Evolutionary conservation across 2,329 filamentous ascomycete genomes (phyloP).

Genomic region (Aspergillus bombycis): DNA sequence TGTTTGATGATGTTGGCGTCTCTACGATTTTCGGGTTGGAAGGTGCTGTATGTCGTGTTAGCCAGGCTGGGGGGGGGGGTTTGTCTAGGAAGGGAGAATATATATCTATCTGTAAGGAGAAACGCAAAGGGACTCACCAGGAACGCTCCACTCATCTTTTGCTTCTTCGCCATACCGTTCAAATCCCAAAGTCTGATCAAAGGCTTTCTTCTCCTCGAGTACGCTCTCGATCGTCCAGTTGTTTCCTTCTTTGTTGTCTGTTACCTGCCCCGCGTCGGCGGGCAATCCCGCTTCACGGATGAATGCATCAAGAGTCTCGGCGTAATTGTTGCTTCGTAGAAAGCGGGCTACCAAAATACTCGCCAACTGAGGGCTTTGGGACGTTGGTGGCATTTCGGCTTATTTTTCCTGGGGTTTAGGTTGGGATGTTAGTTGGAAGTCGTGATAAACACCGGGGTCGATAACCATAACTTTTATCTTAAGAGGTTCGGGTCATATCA

Average conservation of each 20-base stretch:
- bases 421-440: not conserved
- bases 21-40: slow-evolving; percentile 45
- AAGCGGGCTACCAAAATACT: slow-evolving; percentile 48
- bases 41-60: slow-evolving; percentile 44
- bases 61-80: not conserved
- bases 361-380: slow-evolving; percentile 25
- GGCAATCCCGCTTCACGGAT: slow-evolving; percentile 59
- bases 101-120: not conserved
- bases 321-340: slow-evolving; percentile 46
- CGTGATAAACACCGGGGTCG: slow-evolving; percentile 4
- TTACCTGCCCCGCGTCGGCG: slow-evolving; percentile 49
- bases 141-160: slow-evolving; percentile 49
- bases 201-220: slow-evolving; percentile 63
- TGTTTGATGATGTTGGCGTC: slow-evolving; percentile 54
- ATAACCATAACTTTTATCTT: not conserved
- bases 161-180: slow-evolving; percentile 56
- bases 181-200: slow-evolving; percentile 58
- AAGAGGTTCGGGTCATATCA: not conserved
- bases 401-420: not conserved
- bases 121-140: slow-evolving; percentile 38
- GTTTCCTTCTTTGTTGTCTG: slow-evolving; percentile 33
- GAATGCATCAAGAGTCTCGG: slow-evolving; percentile 61
- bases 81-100: not conserved
- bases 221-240: slow-evolving; percentile 61
- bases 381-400: slow-evolving; percentile 12